A percentile compares a stretch with the other conserved stretches of the same genome.
phyloP scores from a whole-genome alignment of 306 rosid species.

The Rubus idaeus region DNA sequence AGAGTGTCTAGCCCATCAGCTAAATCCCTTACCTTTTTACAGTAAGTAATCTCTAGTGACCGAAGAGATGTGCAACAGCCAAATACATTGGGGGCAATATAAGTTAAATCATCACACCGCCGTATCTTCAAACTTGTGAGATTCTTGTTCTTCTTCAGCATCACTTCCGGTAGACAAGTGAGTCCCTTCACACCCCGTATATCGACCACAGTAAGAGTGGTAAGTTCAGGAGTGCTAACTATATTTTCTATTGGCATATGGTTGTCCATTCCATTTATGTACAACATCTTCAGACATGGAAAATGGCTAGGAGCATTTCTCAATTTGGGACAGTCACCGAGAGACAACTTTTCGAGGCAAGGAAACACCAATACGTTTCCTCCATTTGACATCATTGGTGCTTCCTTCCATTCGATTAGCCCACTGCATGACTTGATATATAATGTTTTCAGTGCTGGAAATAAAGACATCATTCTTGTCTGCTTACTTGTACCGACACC shows the following conservation, averaged over 20 bases:
- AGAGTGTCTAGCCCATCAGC: not conserved
- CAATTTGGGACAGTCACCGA: fast-evolving
- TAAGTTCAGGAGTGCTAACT: not conserved
- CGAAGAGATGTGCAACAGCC: not conserved
- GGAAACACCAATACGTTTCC: not conserved
- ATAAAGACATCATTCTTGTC: not conserved
- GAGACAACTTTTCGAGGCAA: not conserved
- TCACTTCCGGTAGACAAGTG: not conserved
- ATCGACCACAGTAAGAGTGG: not conserved
- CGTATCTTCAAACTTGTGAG: not conserved
- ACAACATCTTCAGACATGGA: not conserved
- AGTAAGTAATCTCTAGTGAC: not conserved
- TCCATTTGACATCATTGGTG: too few relatives aligned
- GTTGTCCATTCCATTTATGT: fast-evolving
- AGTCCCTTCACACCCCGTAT: fast-evolving
- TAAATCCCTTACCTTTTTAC: not conserved
- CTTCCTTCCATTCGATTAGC: slow-evolving; percentile 10
- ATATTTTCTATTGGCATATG: not conserved
- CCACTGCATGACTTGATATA: fast-evolving
- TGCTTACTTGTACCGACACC: too few relatives aligned
- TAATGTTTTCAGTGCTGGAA: not conserved
- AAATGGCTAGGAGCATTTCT: not conserved
- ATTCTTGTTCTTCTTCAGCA: not conserved
- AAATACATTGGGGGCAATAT: not conserved
- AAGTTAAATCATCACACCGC: not conserved